phyloP scores from a whole-genome alignment of 2,329 filamentous ascomycete genomes.

The Pseudopithomyces chartarum region DNA sequence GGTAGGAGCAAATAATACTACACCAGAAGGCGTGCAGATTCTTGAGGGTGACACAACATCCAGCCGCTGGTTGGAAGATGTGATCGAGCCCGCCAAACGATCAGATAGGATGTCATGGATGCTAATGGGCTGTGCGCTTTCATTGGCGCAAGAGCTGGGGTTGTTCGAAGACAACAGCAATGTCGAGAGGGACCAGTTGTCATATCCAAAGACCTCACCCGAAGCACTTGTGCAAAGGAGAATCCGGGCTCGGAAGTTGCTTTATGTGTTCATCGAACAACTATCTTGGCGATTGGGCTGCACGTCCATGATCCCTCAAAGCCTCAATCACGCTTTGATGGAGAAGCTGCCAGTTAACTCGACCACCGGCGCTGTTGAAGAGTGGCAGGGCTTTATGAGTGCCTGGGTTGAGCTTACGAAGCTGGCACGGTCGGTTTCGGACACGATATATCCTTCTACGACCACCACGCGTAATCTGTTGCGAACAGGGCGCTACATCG shows the following conservation, averaged over 20 bases:
- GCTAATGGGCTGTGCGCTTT: conserved; percentile 59
- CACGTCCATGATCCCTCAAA: conserved; percentile 58
- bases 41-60: conserved; percentile 44
- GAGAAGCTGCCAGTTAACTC: conserved; percentile 48
- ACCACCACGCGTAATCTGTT: conserved; percentile 48
- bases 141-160: conserved; percentile 58
- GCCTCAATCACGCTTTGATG: conserved; percentile 45
- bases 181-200: conserved; percentile 41
- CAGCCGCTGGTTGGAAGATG: conserved; percentile 58
- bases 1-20: conserved; percentile 47
- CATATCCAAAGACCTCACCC: conserved; percentile 36
- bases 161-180: conserved; percentile 52
- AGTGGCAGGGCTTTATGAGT: conserved; percentile 58
- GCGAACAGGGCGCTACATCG: conserved; percentile 56
- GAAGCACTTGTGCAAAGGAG: conserved; percentile 39
- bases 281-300: conserved; percentile 58
- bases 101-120: conserved; percentile 67
- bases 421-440: conserved; percentile 57
- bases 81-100: conserved; percentile 59
- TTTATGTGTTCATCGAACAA: conserved; percentile 57
- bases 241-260: conserved; percentile 41
- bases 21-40: conserved; percentile 38
- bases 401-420: conserved; percentile 54
- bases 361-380: conserved; percentile 44
- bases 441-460: conserved; percentile 57